Base-by-base conservation (phyloP, 805 yeast species). In the Candida tibetensis region DNA sequence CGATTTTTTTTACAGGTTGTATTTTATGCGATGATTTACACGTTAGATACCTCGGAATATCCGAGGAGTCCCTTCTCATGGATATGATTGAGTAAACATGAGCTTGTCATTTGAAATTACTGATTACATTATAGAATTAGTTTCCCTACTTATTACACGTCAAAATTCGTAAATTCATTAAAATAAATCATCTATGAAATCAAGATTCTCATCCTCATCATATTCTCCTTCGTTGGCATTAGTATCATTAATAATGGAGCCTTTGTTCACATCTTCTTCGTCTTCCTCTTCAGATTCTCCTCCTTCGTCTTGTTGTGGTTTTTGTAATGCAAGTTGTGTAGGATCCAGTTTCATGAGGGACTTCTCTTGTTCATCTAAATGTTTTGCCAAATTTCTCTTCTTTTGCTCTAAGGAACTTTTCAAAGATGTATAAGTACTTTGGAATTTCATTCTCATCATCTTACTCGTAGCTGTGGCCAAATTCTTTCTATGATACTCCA, bases 401-500 rank as follows among this genome's bases (percentile, higher is more conserved):
- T 91, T 93, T 53, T 80, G 72, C 38, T 88, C 96, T 42, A 88
- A 72, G 51, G 91, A 96, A 38, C 82, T 80, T 58, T 80, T 81
- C 53, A 93, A 72, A 44, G 90, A 81, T 41, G 74, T 76, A 36
- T 87, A 85, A 36, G 84, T 89, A 47, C 85, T 93, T 51, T 82
- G 73, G 57, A 90, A 85, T 64, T 97, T 82, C 60, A 82, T 85
- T 54, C 82, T 80, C 78, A 93, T 74, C 64, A 91, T 82, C 49
- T 91, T 90, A 55, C 88, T 88, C 34, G 80, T 73, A 3, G 90
- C 89, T 5, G 81, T 80, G 15, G 73, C 77, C 34, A 87, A 76
- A 51, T 85, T 89, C 32, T 72, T 71, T 57, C 78, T 79, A 53
- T 91, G 90, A 51, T 81, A 82, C 38, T 74, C 78, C 36, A 93